These are phyloP conservation scores for Microcyclospora tardicrescens DNA, from an alignment of 2,329 filamentous ascomycete species.

Conservation along the genomic window DNA sequence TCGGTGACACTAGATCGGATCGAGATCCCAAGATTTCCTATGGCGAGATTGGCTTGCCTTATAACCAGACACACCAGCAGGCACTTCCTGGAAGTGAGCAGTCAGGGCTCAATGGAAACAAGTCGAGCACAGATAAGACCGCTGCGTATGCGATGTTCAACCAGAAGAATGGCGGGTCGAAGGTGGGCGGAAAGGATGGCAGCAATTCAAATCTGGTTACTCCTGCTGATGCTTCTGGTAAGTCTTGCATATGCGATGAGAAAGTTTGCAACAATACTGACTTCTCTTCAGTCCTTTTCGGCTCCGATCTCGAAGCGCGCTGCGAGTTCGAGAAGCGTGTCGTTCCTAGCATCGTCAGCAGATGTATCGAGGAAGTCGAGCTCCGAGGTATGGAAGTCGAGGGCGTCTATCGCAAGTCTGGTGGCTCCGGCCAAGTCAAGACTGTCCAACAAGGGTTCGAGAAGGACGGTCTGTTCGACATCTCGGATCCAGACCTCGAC, in stretches of 20 bases:
- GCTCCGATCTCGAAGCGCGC: slow-evolving; percentile 74
- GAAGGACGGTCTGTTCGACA: slow-evolving; percentile 63
- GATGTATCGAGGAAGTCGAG: slow-evolving; percentile 95
- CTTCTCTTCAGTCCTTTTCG: slow-evolving; percentile 51
- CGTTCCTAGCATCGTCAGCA: slow-evolving; percentile 79
- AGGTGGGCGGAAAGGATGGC: slow-evolving; percentile 26
- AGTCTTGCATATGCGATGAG: slow-evolving; percentile 1
- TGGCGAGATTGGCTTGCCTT: slow-evolving; percentile 18
- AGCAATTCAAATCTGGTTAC: slow-evolving; percentile 30
- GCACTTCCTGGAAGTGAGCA: slow-evolving; percentile 20
- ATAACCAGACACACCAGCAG: slow-evolving; percentile 15
- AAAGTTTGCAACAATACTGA: slow-evolving; percentile 8
- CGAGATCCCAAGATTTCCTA: slow-evolving; percentile 23
- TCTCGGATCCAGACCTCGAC: slow-evolving; percentile 84
- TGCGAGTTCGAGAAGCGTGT: slow-evolving; percentile 79
- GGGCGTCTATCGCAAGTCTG: slow-evolving; percentile 95
- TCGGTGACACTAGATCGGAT: slow-evolving; percentile 25
- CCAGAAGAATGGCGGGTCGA: slow-evolving; percentile 23
- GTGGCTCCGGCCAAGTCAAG: slow-evolving; percentile 82
- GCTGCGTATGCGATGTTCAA: slow-evolving; percentile 24
- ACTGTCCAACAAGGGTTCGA: slow-evolving; percentile 86
- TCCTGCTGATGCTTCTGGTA: slow-evolving; percentile 23
- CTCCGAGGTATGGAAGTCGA: slow-evolving; percentile 92
- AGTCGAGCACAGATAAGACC: slow-evolving; percentile 6
- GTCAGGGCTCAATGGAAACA: slow-evolving; percentile 3